phyloP scores from a whole-genome alignment of 2,329 filamentous ascomycete genomes.

The Cladophialophora bantiana region DNA sequence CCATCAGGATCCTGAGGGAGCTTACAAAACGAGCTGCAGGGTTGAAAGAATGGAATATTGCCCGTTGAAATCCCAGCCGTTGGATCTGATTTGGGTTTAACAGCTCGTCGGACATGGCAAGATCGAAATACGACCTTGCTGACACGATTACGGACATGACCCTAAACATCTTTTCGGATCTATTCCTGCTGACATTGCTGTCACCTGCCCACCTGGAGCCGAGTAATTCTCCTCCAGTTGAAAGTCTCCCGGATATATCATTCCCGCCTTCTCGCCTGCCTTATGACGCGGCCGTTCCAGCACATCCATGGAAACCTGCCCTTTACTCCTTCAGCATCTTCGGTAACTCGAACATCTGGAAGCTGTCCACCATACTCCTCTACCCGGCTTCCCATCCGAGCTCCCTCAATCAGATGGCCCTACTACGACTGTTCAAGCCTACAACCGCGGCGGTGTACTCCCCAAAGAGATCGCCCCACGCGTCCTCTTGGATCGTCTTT shows the following conservation, averaged over 20 bases:
- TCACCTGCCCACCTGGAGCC: neutral
- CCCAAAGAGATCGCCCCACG: slow-evolving; percentile 53
- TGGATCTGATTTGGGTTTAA: neutral
- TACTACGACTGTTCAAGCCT: slow-evolving; percentile 53
- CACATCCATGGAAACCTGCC: neutral
- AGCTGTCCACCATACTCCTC: slow-evolving; percentile 52
- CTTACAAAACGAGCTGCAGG: neutral
- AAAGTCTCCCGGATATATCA: neutral
- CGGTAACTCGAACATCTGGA: slow-evolving; percentile 50
- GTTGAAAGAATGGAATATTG: neutral
- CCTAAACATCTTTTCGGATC: neutral
- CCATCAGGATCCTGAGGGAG: neutral
- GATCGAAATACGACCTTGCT: neutral
- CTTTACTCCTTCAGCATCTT: slow-evolving; percentile 30
- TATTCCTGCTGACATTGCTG: neutral
- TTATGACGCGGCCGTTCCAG: slow-evolving; percentile 10
- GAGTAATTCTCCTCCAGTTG: neutral
- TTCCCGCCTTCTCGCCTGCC: neutral
- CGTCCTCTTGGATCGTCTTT: slow-evolving; percentile 46
- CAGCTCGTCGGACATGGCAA: neutral
- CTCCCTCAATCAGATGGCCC: slow-evolving; percentile 52
- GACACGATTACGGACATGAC: neutral
- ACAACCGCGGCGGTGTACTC: slow-evolving; percentile 47
- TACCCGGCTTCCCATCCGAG: slow-evolving; percentile 56
- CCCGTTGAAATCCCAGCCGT: neutral